Evolutionary conservation across 164 flowering plant genomes (phyloP).

Genomic region (Liquidambar formosana): DNA sequence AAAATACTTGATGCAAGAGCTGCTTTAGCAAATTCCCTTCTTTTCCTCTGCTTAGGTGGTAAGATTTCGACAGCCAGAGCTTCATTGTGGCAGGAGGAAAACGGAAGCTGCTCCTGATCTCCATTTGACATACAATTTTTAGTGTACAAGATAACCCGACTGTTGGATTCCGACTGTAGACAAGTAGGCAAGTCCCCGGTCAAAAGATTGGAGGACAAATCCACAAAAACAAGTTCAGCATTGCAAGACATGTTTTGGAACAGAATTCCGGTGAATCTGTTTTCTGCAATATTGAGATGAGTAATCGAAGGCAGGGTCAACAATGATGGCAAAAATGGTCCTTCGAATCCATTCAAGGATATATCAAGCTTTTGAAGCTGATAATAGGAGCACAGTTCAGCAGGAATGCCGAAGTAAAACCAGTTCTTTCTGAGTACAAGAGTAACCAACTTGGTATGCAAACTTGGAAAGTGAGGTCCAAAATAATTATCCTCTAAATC

Average conservation of each 20-base stretch:
- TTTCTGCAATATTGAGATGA: slow-evolving; percentile 61
- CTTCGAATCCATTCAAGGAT: slow-evolving; percentile 75
- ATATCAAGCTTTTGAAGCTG: slow-evolving; percentile 78
- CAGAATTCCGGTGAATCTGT: slow-evolving; percentile 83
- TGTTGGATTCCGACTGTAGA: slow-evolving; percentile 41
- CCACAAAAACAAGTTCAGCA: slow-evolving; percentile 53
- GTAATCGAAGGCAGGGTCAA: slow-evolving; percentile 71
- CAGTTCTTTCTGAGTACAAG: slow-evolving; percentile 71
- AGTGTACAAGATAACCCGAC: slow-evolving; percentile 43
- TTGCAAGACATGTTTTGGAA: slow-evolving; percentile 62
- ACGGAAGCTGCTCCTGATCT: slow-evolving; percentile 57
- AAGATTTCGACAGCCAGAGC: slow-evolving; percentile 89
- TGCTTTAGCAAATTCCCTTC: slow-evolving; percentile 36
- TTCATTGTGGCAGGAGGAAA: slow-evolving; percentile 71
- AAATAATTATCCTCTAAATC: slow-evolving; percentile 70
- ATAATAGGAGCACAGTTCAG: slow-evolving; percentile 54
- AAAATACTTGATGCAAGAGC: slow-evolving; percentile 41
- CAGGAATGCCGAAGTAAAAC: slow-evolving; percentile 68
- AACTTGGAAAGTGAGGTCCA: slow-evolving; percentile 75
- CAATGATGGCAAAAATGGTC: slow-evolving; percentile 66
- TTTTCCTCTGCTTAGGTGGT: slow-evolving; percentile 38
- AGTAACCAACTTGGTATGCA: slow-evolving; percentile 56
- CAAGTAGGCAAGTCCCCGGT: slow-evolving; percentile 77
- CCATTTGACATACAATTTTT: slow-evolving; percentile 60
- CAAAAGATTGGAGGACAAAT: slow-evolving; percentile 81